A percentile compares a stretch with the other conserved stretches of the same genome.
phyloP scores from a whole-genome alignment of 805 yeast species.

The Metschnikowia matae region DNA sequence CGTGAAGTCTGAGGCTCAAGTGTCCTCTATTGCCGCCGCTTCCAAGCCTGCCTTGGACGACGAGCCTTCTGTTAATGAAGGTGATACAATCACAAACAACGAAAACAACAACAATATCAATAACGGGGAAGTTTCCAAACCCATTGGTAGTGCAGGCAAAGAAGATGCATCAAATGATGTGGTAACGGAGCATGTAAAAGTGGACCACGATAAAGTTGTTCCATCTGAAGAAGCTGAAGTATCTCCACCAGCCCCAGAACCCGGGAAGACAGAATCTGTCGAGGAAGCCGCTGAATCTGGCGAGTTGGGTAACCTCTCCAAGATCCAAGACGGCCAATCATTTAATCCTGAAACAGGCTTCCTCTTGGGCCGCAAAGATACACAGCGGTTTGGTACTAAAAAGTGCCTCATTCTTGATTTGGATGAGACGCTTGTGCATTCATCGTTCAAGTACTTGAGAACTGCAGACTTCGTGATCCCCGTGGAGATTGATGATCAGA shows the following conservation, averaged over 20 bases:
- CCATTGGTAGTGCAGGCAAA: no score
- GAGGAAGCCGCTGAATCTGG: background rate
- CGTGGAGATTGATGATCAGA: constrained; percentile 89
- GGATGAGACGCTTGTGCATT: constrained; percentile 95
- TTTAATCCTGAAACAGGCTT: constrained; percentile 59
- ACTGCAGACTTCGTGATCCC: constrained; percentile 97
- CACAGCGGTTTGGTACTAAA: constrained; percentile 48
- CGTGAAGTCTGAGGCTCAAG: background rate
- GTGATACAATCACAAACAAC: constrained; percentile 39
- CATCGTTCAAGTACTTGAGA: constrained; percentile 85
- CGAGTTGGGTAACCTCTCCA: constrained; percentile 45
- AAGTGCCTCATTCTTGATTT: constrained; percentile 89
- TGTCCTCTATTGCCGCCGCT: background rate
- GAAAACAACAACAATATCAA: constrained; percentile 19
- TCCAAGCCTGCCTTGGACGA: constrained; percentile 25
- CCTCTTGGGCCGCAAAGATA: constrained; percentile 55
- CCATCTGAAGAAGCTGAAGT: background rate
- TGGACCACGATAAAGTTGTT: background rate
- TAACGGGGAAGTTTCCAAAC: background rate
- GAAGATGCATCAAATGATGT: background rate
- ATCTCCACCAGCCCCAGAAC: background rate
- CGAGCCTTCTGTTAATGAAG: constrained; percentile 37
- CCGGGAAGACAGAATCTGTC: no score
- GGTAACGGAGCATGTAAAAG: constrained; percentile 1
- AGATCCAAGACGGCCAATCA: constrained; percentile 67